Percentiles rank a stretch among this genome's conserved stretches.
These are phyloP conservation scores for Cercospora zeae-maydis DNA, from an alignment of 2,329 filamentous ascomycete genomes.

Conservation along the genomic window DNA sequence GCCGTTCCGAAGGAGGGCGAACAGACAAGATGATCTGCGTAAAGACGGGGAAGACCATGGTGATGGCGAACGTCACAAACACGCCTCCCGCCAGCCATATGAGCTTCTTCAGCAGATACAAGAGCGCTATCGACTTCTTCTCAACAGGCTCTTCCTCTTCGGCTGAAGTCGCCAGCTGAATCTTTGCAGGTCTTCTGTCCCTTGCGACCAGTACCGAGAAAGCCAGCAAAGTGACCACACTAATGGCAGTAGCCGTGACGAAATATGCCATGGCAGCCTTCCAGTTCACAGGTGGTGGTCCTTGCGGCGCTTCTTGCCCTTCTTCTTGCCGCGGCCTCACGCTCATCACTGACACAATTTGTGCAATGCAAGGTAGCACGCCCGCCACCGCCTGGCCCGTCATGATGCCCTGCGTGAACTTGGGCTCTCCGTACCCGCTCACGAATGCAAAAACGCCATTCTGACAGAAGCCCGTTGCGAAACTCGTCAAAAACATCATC, in stretches of 20 bases:
- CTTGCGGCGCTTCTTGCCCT: constrained; percentile 18
- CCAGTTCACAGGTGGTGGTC: constrained; percentile 48
- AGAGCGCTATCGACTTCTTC: constrained; percentile 51
- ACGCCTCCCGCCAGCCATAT: constrained; percentile 73
- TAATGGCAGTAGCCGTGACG: constrained; percentile 77
- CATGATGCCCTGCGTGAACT: constrained; percentile 97
- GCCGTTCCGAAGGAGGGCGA: constrained; percentile 43
- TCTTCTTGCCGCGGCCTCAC: constrained; percentile 1
- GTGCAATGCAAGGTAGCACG: constrained; percentile 80
- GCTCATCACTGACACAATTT: constrained; percentile 73
- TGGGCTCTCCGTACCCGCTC: constrained; percentile 74
- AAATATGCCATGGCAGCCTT: constrained; percentile 88
- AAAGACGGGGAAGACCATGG: constrained; percentile 95
- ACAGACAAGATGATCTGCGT: constrained; percentile 55
- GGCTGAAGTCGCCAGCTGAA: constrained; percentile 11
- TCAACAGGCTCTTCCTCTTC: constrained; percentile 9
- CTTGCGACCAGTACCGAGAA: constrained; percentile 67
- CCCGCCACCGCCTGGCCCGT: constrained; percentile 88
- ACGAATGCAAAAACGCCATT: constrained; percentile 94
- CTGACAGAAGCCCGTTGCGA: constrained; percentile 81
- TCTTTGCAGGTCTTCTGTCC: constrained; percentile 22
- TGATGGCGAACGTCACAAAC: constrained; percentile 74
- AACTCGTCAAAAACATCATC: constrained; percentile 75
- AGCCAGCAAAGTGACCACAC: constrained; percentile 63
- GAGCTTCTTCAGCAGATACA: constrained; percentile 69